phyloP scores from a whole-genome alignment of 257 asterid genomes.

The Gynochthodes officinalis region DNA sequence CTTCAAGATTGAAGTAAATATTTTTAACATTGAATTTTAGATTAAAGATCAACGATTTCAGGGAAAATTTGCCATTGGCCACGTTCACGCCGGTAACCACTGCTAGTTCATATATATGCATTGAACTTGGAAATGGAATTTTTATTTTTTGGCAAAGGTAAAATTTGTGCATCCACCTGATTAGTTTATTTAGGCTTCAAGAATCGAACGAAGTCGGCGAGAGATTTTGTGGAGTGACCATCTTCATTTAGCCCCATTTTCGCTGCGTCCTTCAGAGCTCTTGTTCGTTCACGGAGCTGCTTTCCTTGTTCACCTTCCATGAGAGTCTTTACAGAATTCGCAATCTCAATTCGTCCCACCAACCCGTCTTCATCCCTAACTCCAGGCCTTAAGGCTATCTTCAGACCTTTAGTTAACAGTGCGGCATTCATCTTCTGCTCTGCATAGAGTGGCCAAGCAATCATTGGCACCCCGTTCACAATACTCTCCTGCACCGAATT shows the following conservation, averaged over 20 bases:
- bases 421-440: slow-evolving; percentile 23
- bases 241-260: slow-evolving; percentile 11
- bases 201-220: slow-evolving; percentile 12
- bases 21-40: too few species aligned
- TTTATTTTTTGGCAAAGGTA: too few species aligned
- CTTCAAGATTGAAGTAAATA: too few species aligned
- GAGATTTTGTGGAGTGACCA: slow-evolving; percentile 24
- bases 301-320: slow-evolving; percentile 28
- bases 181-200: neutral
- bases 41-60: too few species aligned
- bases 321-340: slow-evolving; percentile 19
- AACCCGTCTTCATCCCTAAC: neutral
- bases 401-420: slow-evolving; percentile 8
- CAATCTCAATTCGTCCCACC: slow-evolving; percentile 14
- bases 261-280: slow-evolving; percentile 14
- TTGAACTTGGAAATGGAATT: too few species aligned
- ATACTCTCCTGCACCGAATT: slow-evolving; percentile 19
- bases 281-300: slow-evolving; percentile 3
- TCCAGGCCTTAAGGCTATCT: slow-evolving; percentile 12
- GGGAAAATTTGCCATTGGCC: too few species aligned
- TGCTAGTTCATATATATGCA: too few species aligned
- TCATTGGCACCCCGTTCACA: slow-evolving; percentile 19
- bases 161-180: too few species aligned
- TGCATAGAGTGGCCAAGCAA: slow-evolving; percentile 31
- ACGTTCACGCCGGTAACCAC: too few species aligned